A percentile compares a stretch with the other conserved stretches of the same genome.
phyloP scores from a whole-genome alignment of 2,329 filamentous ascomycete species.

The Achaetomium macrosporum region DNA sequence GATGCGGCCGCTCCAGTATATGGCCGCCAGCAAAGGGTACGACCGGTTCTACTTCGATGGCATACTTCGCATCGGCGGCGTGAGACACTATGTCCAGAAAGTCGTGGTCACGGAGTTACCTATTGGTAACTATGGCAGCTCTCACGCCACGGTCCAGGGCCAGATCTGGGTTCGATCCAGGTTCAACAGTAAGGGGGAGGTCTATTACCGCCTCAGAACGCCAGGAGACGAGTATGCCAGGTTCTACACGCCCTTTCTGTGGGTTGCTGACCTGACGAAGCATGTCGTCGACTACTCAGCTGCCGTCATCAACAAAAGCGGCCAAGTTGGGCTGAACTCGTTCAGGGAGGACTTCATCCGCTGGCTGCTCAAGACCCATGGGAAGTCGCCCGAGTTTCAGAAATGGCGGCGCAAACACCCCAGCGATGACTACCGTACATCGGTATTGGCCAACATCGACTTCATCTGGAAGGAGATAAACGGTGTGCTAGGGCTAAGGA shows the following conservation, averaged over 20 bases:
- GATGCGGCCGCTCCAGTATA: constrained; percentile 49
- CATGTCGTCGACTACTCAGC: constrained; percentile 63
- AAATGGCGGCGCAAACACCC: constrained; percentile 49
- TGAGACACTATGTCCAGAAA: constrained; percentile 45
- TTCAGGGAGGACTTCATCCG: constrained; percentile 53
- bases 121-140: constrained; percentile 59
- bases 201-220: constrained; percentile 59
- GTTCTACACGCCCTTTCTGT: constrained; percentile 60
- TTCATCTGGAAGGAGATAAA: constrained; percentile 62
- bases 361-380: constrained; percentile 50
- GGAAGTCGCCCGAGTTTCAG: constrained; percentile 35
- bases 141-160: constrained; percentile 41
- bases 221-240: constrained; percentile 56
- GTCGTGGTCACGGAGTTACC: constrained; percentile 55
- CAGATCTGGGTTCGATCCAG: constrained; percentile 60
- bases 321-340: constrained; percentile 43
- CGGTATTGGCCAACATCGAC: constrained; percentile 52
- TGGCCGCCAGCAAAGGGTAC: constrained; percentile 35
- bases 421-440: constrained; percentile 55
- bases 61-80: constrained; percentile 41
- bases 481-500: constrained; percentile 37
- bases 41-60: constrained; percentile 54
- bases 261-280: constrained; percentile 66
- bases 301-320: constrained; percentile 26
- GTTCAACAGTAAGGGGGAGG: constrained; percentile 32